phyloP scores from a whole-genome alignment of 139 green algal species.

The Coelastrella sp. region DNA sequence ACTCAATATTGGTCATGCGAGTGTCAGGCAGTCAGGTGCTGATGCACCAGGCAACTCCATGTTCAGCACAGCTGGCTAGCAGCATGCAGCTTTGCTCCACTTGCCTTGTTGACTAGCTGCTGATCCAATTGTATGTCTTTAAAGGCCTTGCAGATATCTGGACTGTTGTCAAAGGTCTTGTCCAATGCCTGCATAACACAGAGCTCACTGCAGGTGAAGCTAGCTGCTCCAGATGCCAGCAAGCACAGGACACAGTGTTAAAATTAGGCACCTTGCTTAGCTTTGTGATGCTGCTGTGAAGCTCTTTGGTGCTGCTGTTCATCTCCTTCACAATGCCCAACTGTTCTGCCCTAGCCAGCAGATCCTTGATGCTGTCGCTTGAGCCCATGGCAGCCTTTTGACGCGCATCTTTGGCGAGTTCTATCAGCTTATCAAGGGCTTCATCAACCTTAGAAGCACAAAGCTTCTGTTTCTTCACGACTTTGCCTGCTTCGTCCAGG shows the following conservation, averaged over 20 bases:
- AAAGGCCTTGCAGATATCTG: constrained; percentile 81
- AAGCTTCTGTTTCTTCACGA: constrained; percentile 82
- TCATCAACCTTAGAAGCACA: constrained; percentile 57
- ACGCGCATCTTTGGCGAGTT: constrained; percentile 29
- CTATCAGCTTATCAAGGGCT: constrained; percentile 62
- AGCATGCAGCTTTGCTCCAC: no score
- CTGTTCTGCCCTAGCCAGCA: constrained; percentile 47
- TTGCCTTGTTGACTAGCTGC: constrained; percentile 75
- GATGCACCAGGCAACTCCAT: not conserved
- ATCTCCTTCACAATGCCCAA: constrained; percentile 55
- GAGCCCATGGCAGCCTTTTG: not conserved
- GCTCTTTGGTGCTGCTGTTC: constrained; percentile 78
- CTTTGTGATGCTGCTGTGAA: constrained; percentile 79
- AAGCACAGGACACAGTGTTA: no score
- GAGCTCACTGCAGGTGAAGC: no score
- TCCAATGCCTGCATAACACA: constrained; percentile 79
- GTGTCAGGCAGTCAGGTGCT: not conserved
- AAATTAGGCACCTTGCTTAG: constrained; percentile 85
- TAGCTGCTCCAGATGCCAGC: no score
- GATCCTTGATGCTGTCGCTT: constrained; percentile 12
- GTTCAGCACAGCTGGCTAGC: not conserved
- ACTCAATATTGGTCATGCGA: no score
- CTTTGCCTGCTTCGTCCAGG: constrained; percentile 69
- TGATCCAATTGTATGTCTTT: constrained; percentile 68
- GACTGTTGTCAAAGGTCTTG: constrained; percentile 69